Evolutionary conservation across 2,329 filamentous ascomycete genomes (phyloP).

Genomic region (Rugonectria rugulosa): DNA sequence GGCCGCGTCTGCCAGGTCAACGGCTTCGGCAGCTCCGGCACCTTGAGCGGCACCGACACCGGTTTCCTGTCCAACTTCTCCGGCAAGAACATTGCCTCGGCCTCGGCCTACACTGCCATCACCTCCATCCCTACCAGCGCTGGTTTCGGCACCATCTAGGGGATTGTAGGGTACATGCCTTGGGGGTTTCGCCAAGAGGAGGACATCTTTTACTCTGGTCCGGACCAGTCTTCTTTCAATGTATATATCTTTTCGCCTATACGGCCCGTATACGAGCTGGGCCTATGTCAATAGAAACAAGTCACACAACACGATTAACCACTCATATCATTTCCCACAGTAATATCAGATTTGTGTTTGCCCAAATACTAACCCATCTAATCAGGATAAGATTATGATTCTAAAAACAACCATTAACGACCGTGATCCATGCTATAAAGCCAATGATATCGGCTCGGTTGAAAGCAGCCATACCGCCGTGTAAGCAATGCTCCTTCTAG

Average conservation of each 20-base stretch:
- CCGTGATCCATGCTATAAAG: slow-evolving; percentile 7
- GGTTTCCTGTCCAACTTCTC: slow-evolving; percentile 58
- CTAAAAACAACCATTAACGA: slow-evolving; percentile 21
- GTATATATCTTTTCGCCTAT: slow-evolving; percentile 9
- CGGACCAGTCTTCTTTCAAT: slow-evolving; percentile 12
- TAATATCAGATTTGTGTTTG: too few species aligned
- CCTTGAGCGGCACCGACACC: slow-evolving; percentile 51
- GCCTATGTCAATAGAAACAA: slow-evolving; percentile 6
- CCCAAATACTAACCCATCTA: background rate
- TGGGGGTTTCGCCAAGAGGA: background rate
- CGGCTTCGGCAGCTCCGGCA: slow-evolving; percentile 51
- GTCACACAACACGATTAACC: background rate
- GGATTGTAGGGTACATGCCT: too few species aligned
- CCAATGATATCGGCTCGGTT: background rate
- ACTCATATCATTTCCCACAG: background rate
- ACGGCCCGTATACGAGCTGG: background rate
- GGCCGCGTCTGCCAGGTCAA: slow-evolving; percentile 61
- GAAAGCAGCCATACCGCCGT: background rate
- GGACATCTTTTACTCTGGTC: background rate
- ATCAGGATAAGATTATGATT: slow-evolving; percentile 5
- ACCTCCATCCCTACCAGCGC: slow-evolving; percentile 49
- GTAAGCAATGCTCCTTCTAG: background rate
- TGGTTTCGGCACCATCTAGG: slow-evolving; percentile 55
- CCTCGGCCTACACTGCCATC: slow-evolving; percentile 45
- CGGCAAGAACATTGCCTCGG: slow-evolving; percentile 60